Percentiles rank a stretch among this genome's conserved stretches.
Evolutionary conservation across 2,329 filamentous ascomycete species (phyloP).

Genomic region (Hymenoscyphus occultus): DNA sequence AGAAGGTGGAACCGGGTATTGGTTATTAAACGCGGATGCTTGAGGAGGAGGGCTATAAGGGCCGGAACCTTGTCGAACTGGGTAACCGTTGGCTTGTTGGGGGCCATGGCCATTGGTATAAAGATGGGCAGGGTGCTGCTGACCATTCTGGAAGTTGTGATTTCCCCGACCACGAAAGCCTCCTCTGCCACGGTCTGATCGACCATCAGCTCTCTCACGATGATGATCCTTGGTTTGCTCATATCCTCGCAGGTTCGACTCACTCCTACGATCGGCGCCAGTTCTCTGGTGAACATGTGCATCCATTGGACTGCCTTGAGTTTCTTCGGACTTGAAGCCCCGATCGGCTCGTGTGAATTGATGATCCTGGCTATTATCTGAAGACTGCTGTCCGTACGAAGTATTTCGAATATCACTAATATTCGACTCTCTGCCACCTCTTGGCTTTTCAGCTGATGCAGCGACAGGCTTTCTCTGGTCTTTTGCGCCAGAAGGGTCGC

Average conservation of each 20-base stretch:
- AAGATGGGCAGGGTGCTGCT: conserved; percentile 34
- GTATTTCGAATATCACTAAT: conserved; percentile 34
- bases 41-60: conserved; percentile 40
- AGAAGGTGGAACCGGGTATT: conserved; percentile 33
- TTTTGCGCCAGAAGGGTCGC: conserved; percentile 25
- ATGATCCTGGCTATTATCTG: conserved; percentile 20
- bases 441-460: conserved; percentile 29
- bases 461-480: conserved; percentile 30
- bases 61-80: conserved; percentile 29
- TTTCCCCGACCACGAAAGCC: conserved; percentile 44
- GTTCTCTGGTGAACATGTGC: conserved; percentile 26
- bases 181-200: conserved; percentile 44
- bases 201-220: conserved; percentile 32
- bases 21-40: conserved; percentile 36
- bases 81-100: conserved; percentile 31
- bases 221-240: conserved; percentile 34
- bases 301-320: conserved; percentile 26
- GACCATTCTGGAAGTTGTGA: conserved; percentile 37
- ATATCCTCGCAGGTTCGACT: conserved; percentile 28
- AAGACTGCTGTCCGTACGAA: conserved; percentile 34
- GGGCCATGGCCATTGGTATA: conserved; percentile 42
- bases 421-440: conserved; percentile 26
- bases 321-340: conserved; percentile 23
- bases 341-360: conserved; percentile 24
- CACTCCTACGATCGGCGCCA: conserved; percentile 33